These are phyloP conservation scores for Prunus campanulata DNA, from an alignment of 306 rosid species.

Conservation along the genomic window DNA sequence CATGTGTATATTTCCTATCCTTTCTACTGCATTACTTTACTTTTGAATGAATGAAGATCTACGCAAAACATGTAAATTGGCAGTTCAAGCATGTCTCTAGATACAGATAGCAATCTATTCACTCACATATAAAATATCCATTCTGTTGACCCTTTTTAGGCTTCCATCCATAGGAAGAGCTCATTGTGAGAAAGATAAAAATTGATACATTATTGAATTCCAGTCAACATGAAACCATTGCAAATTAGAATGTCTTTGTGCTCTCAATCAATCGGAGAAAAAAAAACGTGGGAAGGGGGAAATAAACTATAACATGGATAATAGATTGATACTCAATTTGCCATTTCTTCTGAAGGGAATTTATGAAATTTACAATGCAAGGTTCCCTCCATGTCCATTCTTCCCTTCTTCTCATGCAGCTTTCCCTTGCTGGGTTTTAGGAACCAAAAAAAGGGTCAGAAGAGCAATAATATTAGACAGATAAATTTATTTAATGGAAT, in stretches of 20 bases:
- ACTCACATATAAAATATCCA: background rate
- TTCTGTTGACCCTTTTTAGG: too few species aligned
- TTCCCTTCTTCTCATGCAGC: constrained; percentile 59
- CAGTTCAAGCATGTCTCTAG: background rate
- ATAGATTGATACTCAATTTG: constrained; percentile 36
- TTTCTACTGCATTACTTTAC: background rate
- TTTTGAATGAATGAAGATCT: background rate
- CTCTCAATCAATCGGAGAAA: constrained; percentile 34
- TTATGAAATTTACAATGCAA: constrained; percentile 54
- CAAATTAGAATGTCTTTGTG: constrained; percentile 51
- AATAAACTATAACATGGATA: constrained; percentile 29
- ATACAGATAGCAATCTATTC: background rate
- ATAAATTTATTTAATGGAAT: background rate
- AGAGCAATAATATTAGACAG: background rate
- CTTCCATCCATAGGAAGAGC: background rate
- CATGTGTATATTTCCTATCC: background rate
- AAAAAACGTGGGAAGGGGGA: constrained; percentile 1
- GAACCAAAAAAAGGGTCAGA: background rate
- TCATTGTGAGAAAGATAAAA: background rate
- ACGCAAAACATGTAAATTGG: background rate
- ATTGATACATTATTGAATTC: constrained; percentile 26
- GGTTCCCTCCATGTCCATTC: constrained; percentile 39
- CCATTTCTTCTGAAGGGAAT: constrained; percentile 37
- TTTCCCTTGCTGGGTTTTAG: constrained; percentile 55
- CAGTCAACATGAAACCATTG: constrained; percentile 42